phyloP scores from a whole-genome alignment of 2,329 filamentous ascomycete genomes.

The Chaetothyriales sp. region DNA sequence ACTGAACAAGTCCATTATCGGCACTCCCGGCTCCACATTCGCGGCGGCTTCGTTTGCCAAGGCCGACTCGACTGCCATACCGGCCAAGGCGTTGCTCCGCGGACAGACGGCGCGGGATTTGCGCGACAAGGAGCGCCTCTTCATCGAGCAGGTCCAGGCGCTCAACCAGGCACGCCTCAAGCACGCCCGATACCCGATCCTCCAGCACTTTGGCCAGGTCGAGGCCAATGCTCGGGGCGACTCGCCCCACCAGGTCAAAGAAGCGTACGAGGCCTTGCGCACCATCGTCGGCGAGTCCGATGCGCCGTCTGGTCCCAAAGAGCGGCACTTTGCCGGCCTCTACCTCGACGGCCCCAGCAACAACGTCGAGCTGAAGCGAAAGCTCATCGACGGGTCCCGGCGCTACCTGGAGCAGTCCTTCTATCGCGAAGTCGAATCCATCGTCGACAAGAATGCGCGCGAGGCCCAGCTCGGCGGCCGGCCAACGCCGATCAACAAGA shows the following conservation, averaged over 20 bases:
- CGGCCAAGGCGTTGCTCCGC: constrained; percentile 34
- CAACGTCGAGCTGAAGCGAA: constrained; percentile 59
- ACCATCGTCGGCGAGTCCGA: constrained; percentile 60
- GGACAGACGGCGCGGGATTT: constrained; percentile 61
- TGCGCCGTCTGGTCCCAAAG: constrained; percentile 50
- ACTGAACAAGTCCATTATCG: constrained; percentile 75
- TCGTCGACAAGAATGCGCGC: constrained; percentile 69
- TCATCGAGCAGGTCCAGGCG: constrained; percentile 63
- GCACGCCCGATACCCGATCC: constrained; percentile 51
- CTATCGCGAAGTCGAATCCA: constrained; percentile 59
- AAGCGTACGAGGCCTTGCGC: constrained; percentile 70
- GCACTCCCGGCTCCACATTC: constrained; percentile 53
- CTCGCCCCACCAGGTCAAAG: constrained; percentile 59
- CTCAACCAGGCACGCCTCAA: constrained; percentile 62
- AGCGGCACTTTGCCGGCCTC: constrained; percentile 60
- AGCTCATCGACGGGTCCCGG: constrained; percentile 67
- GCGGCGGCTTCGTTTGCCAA: constrained; percentile 49
- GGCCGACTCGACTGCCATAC: constrained; percentile 49
- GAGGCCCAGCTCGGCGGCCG: constrained; percentile 83
- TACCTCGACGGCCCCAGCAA: constrained; percentile 65
- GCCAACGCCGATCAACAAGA: constrained; percentile 76
- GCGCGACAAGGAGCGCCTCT: constrained; percentile 71
- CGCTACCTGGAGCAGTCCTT: constrained; percentile 70
- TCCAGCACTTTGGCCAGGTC: constrained; percentile 62
- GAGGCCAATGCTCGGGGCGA: constrained; percentile 57